phyloP scores from a whole-genome alignment of 371 early-diverging fungal genomes.

The Rhizopus sp. region DNA sequence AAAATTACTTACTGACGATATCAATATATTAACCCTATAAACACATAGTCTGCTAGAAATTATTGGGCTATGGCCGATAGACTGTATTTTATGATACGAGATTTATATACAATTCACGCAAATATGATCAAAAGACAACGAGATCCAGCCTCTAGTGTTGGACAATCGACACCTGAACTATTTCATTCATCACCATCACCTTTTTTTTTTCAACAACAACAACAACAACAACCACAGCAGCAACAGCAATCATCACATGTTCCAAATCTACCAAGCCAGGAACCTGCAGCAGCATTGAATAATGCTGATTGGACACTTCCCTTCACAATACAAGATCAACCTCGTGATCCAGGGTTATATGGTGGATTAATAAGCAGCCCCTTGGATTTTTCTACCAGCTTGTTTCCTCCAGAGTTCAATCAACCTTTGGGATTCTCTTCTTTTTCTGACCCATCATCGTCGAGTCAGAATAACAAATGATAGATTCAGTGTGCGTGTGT shows the following conservation, averaged over 20 bases:
- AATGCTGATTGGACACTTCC: conserved; percentile 10
- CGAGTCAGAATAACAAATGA: not conserved
- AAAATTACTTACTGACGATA: not conserved
- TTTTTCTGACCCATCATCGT: conserved; percentile 1
- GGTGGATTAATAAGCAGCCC: not conserved
- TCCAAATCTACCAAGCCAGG: not conserved
- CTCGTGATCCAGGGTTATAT: conserved; percentile 2
- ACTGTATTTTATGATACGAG: conserved; percentile 63
- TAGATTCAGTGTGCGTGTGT: too few relatives aligned
- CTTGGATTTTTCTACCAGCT: conserved; percentile 3
- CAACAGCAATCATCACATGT: not conserved
- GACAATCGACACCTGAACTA: not conserved
- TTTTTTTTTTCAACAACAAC: not conserved
- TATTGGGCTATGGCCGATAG: conserved; percentile 69
- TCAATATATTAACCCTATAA: not conserved
- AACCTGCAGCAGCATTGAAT: too few relatives aligned
- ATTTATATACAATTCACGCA: conserved; percentile 55
- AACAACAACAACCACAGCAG: not conserved
- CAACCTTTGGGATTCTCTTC: conserved; percentile 20
- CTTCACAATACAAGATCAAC: too few relatives aligned
- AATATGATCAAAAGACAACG: conserved; percentile 19
- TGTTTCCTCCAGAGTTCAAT: conserved; percentile 18
- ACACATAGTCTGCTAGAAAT: conserved; percentile 41
- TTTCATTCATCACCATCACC: not conserved
- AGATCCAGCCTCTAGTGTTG: not conserved